These are phyloP conservation scores for Coemansia guatemalensis DNA, from an alignment of 192 early-diverging fungal species.

Conservation along the genomic window DNA sequence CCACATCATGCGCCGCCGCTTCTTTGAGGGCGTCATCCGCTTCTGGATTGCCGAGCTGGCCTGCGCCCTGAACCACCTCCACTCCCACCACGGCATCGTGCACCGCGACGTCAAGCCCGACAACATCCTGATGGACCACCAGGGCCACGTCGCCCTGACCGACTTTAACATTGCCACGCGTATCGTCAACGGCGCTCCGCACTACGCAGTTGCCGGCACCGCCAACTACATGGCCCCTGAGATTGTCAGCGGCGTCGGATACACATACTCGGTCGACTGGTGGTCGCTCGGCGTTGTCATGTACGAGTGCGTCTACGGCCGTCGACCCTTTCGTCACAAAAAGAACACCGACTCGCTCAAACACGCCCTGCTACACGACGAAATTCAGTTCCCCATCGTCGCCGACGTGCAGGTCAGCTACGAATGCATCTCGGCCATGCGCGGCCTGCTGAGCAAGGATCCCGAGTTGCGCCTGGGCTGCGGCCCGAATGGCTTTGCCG, in stretches of 20 bases:
- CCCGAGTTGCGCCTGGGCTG: constrained; percentile 74
- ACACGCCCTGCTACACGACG: constrained; percentile 63
- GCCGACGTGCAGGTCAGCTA: constrained; percentile 55
- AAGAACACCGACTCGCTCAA: constrained; percentile 62
- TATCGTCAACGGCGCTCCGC: constrained; percentile 53
- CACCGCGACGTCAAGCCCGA: constrained; percentile 97
- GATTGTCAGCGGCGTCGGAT: constrained; percentile 66
- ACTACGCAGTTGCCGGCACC: constrained; percentile 86
- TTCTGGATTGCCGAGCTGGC: constrained; percentile 91
- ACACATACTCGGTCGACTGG: constrained; percentile 87
- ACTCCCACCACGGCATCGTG: constrained; percentile 70
- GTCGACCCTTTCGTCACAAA: constrained; percentile 66
- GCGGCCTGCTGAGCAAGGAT: constrained; percentile 75
- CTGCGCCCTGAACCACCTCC: constrained; percentile 80
- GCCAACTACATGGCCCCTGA: constrained; percentile 92
- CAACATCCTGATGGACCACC: constrained; percentile 75
- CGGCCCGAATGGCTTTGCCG: constrained; percentile 67
- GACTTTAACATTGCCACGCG: constrained; percentile 97
- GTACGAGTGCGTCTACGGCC: constrained; percentile 85
- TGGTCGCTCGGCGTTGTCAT: constrained; percentile 91
- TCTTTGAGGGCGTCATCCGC: constrained; percentile 73
- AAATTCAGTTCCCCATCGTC: constrained; percentile 61
- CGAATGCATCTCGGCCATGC: constrained; percentile 71
- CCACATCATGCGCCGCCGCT: constrained; percentile 61
- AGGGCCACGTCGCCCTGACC: constrained; percentile 86